These are phyloP conservation scores for Ophiosphaerella herpotricha DNA, from an alignment of 2,329 filamentous ascomycete genomes.

Conservation along the genomic window DNA sequence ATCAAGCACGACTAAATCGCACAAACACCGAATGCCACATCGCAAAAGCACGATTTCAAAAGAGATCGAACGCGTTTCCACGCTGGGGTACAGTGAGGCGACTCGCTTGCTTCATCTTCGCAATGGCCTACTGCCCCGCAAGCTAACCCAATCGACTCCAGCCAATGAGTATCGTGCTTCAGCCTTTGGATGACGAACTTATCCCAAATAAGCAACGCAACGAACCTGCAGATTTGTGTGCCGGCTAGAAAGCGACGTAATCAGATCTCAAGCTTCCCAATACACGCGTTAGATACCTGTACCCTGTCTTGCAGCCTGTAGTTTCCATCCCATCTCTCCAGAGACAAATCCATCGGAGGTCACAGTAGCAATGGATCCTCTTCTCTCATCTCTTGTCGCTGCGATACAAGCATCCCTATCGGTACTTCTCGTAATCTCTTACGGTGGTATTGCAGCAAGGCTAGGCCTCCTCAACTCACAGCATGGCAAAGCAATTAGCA, in stretches of 20 bases:
- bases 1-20: too few relatives aligned
- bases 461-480: slow-evolving; percentile 52
- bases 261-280: slow-evolving; percentile 6
- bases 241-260: neutral
- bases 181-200: slow-evolving; percentile 13
- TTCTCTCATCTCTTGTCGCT: slow-evolving; percentile 52
- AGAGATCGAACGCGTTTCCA: too few relatives aligned
- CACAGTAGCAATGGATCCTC: slow-evolving; percentile 2
- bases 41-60: too few relatives aligned
- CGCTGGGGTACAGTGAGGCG: neutral
- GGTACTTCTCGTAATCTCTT: slow-evolving; percentile 58
- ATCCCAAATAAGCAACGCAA: too few relatives aligned
- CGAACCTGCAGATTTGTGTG: too few relatives aligned
- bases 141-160: slow-evolving; percentile 9
- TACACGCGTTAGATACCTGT: neutral
- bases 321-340: neutral
- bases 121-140: neutral
- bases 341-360: neutral
- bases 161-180: slow-evolving; percentile 17
- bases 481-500: slow-evolving; percentile 59
- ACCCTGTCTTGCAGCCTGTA: too few relatives aligned
- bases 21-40: too few relatives aligned
- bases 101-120: neutral
- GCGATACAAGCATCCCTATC: slow-evolving; percentile 60
- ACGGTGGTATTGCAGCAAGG: slow-evolving; percentile 55